A percentile compares a stretch with the other conserved stretches of the same genome.
Conservation (phyloP, 768 basidiomycete genomes). For the Tulasnella sp. region DNA sequence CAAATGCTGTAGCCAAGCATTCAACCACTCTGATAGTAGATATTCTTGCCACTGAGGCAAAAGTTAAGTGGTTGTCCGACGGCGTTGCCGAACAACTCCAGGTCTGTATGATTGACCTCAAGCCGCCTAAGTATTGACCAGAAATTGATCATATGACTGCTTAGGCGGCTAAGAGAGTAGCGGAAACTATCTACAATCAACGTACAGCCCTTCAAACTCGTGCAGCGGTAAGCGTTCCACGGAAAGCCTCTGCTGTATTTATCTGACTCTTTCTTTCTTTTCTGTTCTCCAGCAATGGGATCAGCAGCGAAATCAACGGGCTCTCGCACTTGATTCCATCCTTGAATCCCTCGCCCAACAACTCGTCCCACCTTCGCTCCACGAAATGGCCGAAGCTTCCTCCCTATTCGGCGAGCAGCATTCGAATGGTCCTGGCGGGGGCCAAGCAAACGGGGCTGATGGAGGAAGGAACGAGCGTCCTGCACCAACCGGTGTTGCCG, state of each 20-base stretch:
- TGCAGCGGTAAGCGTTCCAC: conserved; percentile 44
- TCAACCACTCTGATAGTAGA: conserved; percentile 63
- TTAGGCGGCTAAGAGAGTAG: conserved; percentile 64
- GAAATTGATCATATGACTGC: neutral
- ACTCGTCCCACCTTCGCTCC: conserved; percentile 69
- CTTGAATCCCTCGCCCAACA: conserved; percentile 67
- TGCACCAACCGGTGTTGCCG: neutral
- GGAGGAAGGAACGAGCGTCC: neutral
- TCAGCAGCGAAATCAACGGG: conserved; percentile 47
- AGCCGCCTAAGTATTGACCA: neutral
- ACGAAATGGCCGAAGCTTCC: conserved; percentile 54
- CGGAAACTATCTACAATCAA: conserved; percentile 67
- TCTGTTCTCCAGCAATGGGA: conserved; percentile 62
- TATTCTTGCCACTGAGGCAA: conserved; percentile 69
- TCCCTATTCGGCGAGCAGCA: conserved; percentile 77
- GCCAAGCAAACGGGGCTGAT: conserved; percentile 25
- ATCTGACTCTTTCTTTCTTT: neutral
- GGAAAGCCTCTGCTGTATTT: neutral
- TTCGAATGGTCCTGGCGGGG: conserved; percentile 25
- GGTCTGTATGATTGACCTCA: conserved; percentile 36
- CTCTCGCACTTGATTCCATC: conserved; percentile 55
- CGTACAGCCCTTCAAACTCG: conserved; percentile 51
- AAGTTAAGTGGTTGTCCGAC: conserved; percentile 67
- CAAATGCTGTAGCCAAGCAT: conserved; percentile 53
- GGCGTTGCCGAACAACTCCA: conserved; percentile 70